Evolutionary conservation across 257 asterid genomes (phyloP).

Genomic region (Petrea volubilis): DNA sequence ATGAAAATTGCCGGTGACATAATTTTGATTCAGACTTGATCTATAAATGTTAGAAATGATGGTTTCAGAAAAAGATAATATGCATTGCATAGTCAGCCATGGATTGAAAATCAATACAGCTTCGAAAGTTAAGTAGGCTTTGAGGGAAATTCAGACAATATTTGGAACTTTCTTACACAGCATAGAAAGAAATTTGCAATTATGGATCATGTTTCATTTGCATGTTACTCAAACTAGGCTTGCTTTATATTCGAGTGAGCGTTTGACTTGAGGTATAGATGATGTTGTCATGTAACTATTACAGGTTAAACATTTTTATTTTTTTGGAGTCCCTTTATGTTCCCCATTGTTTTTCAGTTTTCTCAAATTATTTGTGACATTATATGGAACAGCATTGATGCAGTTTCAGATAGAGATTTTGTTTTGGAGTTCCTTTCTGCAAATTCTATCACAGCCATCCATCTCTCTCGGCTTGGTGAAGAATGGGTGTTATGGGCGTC

Average conservation of each 20-base stretch:
- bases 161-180: background rate
- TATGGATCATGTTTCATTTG: background rate
- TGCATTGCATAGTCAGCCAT: background rate
- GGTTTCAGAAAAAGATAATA: background rate
- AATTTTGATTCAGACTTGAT: background rate
- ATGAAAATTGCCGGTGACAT: background rate
- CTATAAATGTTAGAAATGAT: background rate
- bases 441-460: constrained; percentile 80
- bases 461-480: constrained; percentile 98
- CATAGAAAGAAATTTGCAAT: background rate
- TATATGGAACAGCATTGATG: constrained; percentile 88
- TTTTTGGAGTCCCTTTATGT: background rate
- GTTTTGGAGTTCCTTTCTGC: constrained; percentile 91
- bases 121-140: background rate
- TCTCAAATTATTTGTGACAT: constrained; percentile 33
- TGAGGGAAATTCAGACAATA: background rate
- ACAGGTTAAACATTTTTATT: background rate
- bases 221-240: background rate
- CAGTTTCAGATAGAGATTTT: constrained; percentile 99
- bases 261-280: background rate
- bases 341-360: background rate
- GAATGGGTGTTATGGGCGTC: constrained; percentile 99
- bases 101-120: background rate
- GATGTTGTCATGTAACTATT: background rate
- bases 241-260: background rate